phyloP scores from a whole-genome alignment of 2,329 filamentous ascomycete species.

The Trichoderma brevicompactum region DNA sequence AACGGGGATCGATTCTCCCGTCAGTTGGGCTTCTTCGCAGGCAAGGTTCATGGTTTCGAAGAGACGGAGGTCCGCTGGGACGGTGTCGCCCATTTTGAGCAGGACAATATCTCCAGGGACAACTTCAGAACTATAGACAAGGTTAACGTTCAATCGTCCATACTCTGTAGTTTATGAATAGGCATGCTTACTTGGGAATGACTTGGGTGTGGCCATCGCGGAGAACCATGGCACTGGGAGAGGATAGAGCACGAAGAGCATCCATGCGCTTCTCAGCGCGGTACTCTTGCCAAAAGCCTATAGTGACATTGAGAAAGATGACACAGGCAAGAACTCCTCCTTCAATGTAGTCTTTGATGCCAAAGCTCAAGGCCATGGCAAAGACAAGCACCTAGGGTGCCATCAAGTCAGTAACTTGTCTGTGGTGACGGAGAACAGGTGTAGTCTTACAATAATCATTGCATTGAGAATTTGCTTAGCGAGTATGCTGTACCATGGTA shows the following conservation, averaged over 20 bases:
- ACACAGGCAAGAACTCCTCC: constrained; percentile 69
- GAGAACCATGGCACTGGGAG: constrained; percentile 65
- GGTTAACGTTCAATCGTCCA: constrained; percentile 28
- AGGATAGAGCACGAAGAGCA: constrained; percentile 63
- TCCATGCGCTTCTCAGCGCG: constrained; percentile 70
- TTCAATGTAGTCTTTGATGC: constrained; percentile 69
- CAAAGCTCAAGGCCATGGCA: constrained; percentile 74
- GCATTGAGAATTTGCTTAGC: constrained; percentile 76
- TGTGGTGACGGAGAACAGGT: background rate
- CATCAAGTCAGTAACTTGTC: background rate
- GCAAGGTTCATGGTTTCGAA: constrained; percentile 78
- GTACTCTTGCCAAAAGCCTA: constrained; percentile 69
- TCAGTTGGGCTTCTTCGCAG: constrained; percentile 78
- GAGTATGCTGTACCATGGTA: constrained; percentile 73
- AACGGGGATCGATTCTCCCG: constrained; percentile 75
- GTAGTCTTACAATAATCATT: constrained; percentile 68
- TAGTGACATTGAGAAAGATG: constrained; percentile 70
- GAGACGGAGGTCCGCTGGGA: constrained; percentile 72
- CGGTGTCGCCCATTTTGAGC: constrained; percentile 72
- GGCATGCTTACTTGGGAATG: constrained; percentile 57
- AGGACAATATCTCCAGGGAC: constrained; percentile 73
- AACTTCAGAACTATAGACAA: constrained; percentile 56
- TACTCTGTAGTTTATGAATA: background rate
- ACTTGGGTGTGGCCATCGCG: constrained; percentile 62
- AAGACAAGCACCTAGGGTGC: constrained; percentile 69